Evolutionary conservation across 495 filamentous ascomycete species (phyloP), one percentile per base, ranked within the genome.

Genomic region (Aspergillus bridgeri): DNA sequence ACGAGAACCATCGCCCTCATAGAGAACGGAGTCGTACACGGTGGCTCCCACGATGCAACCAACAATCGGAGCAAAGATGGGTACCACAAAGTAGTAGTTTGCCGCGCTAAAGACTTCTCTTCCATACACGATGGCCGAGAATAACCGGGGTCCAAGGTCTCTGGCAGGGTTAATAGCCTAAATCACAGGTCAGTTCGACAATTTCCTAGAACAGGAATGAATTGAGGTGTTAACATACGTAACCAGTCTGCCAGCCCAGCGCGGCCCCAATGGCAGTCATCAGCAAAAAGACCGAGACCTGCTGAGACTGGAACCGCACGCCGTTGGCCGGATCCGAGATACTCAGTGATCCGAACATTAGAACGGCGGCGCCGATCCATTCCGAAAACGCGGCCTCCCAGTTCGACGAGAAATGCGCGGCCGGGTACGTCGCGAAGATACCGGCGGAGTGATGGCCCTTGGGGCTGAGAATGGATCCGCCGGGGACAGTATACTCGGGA

Each of bases 191-290:
- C 46, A 61, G 62, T 25, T 49, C 13, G 6, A 18, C 11, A 1
- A 22, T 33, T 2, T 27, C 43, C 6, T 13, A 3, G 33, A 33
- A 6, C 18, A 18, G 38, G 5, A n/a, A 20, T n/a, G 7, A 25
- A 3, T 2, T 21, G 9, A 19, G 33, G 5, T 6, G 47, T 6
- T 45, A 11, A 64, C 70, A 3, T 73, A 73, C 70, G 24, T 73
- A 73, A 38, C 70, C 70, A 13, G 70, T 73, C 61, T 73, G 66
- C 70, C 70, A 73, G 9, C 70, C 70, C 42, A 73, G 20, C 3
- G 70, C 63, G 4, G 70, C 68, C 20, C 70, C 70, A 24, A 73
- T 73, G 20, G 58, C 61, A 21, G 67, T 63, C 24, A 73, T 60
- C 15, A 73, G 65, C 54, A 73, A 22, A 43, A 73, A 73, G 29